Evolutionary conservation across 768 basidiomycete species (phyloP).

Genomic region (Clathrus columnatus): DNA sequence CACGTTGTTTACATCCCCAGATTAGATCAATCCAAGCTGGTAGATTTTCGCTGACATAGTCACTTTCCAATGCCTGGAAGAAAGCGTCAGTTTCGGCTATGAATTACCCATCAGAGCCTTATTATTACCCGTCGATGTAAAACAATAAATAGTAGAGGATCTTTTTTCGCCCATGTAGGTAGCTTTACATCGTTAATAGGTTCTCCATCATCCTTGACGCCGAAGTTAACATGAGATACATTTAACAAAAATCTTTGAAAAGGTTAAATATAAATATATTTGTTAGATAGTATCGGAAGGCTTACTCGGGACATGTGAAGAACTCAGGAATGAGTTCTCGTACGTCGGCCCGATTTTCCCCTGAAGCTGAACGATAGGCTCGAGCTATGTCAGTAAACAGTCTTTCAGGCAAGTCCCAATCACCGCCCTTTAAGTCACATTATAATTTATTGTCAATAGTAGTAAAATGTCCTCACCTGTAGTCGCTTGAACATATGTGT

Average conservation of each 20-base stretch:
- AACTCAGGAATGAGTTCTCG: constrained; percentile 90
- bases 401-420: constrained; percentile 89
- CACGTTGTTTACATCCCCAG: constrained; percentile 83
- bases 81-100: not conserved
- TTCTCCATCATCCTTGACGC: constrained; percentile 64
- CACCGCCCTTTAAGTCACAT: constrained; percentile 61
- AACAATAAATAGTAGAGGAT: constrained; percentile 74
- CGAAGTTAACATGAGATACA: constrained; percentile 69
- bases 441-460: not conserved
- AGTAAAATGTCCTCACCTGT: constrained; percentile 32
- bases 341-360: constrained; percentile 85
- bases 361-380: constrained; percentile 76
- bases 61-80: constrained; percentile 74
- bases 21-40: constrained; percentile 91
- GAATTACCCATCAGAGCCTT: not conserved
- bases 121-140: constrained; percentile 61
- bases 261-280: not conserved
- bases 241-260: constrained; percentile 72
- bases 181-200: constrained; percentile 81
- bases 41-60: constrained; percentile 74
- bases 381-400: constrained; percentile 77
- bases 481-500: constrained; percentile 93
- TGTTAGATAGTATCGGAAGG: constrained; percentile 1
- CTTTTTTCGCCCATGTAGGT: constrained; percentile 82
- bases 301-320: constrained; percentile 74